These are phyloP conservation scores for Yamadazyma blattariae DNA, from an alignment of 1,139 yeast species.

Conservation along the genomic window DNA sequence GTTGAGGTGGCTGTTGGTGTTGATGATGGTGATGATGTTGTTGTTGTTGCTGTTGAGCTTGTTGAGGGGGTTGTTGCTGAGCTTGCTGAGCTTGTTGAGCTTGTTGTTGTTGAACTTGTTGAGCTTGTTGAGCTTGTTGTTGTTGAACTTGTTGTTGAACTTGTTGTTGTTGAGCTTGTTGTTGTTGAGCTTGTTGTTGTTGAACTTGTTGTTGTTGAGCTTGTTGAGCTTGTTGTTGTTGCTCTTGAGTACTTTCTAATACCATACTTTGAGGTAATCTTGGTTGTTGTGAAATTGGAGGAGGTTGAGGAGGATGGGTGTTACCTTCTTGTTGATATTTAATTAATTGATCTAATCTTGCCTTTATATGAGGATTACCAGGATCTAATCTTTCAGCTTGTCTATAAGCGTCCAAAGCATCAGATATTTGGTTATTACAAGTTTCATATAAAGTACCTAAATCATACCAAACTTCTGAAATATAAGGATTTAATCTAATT, in stretches of 20 bases:
- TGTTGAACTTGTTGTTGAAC: conserved; percentile 4
- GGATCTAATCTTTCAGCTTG: conserved; percentile 97
- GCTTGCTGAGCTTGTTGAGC: too few relatives aligned
- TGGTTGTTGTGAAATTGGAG: conserved; percentile 61
- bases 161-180: conserved; percentile 4
- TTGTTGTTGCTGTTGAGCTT: conserved; percentile 5
- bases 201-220: conserved; percentile 19
- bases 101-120: conserved; percentile 10
- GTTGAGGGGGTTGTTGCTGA: too few relatives aligned
- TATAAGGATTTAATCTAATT: conserved; percentile 89
- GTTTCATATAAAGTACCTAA: conserved; percentile 95
- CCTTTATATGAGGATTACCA: conserved; percentile 88
- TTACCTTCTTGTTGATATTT: conserved; percentile 76
- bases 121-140: conserved; percentile 11
- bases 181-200: conserved; percentile 6
- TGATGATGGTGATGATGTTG: conserved; percentile 5
- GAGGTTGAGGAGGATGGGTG: conserved; percentile 63
- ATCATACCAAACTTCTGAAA: conserved; percentile 98
- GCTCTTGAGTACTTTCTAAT: conserved; percentile 45
- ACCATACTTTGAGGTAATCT: conserved; percentile 58
- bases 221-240: conserved; percentile 7
- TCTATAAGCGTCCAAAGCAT: conserved; percentile 94
- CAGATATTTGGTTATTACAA: conserved; percentile 91
- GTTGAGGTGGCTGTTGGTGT: conserved; percentile 13
- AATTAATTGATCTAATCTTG: conserved; percentile 81